These are phyloP conservation scores for Arthrocladium fulminans DNA, from an alignment of 2,329 filamentous ascomycete genomes.

Conservation along the genomic window DNA sequence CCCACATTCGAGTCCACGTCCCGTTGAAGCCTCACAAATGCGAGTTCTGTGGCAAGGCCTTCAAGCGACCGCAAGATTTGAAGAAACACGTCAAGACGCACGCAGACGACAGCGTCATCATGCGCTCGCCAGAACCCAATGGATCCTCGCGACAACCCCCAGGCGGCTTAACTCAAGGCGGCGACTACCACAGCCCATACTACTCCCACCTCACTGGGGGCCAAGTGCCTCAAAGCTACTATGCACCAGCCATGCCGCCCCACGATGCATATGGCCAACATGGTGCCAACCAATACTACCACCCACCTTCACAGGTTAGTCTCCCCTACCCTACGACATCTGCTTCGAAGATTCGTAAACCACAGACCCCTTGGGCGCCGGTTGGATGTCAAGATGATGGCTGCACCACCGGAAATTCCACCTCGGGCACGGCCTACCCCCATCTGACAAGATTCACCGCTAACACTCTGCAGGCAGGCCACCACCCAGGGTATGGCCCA, in stretches of 20 bases:
- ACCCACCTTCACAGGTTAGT: constrained; percentile 20
- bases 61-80: constrained; percentile 96
- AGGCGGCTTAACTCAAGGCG: constrained; percentile 21
- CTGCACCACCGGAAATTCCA: neutral
- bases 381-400: neutral
- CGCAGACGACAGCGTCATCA: constrained; percentile 79
- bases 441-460: neutral
- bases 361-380: neutral
- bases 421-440: neutral
- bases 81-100: constrained; percentile 99
- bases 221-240: constrained; percentile 22
- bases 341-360: constrained; percentile 1
- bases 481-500: constrained; percentile 52
- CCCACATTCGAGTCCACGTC: constrained; percentile 97
- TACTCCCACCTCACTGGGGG: constrained; percentile 20
- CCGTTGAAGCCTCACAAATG: constrained; percentile 98
- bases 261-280: constrained; percentile 23
- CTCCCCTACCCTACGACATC: neutral
- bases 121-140: constrained; percentile 55
- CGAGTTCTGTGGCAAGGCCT: constrained; percentile 96
- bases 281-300: constrained; percentile 24
- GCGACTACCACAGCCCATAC: constrained; percentile 22
- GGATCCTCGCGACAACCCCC: constrained; percentile 31
- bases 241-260: constrained; percentile 22
- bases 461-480: constrained; percentile 39